A percentile compares a stretch with the other conserved stretches of the same genome.
phyloP scores from a whole-genome alignment of 441 rosid species.

The Adansonia rubrostipa region DNA sequence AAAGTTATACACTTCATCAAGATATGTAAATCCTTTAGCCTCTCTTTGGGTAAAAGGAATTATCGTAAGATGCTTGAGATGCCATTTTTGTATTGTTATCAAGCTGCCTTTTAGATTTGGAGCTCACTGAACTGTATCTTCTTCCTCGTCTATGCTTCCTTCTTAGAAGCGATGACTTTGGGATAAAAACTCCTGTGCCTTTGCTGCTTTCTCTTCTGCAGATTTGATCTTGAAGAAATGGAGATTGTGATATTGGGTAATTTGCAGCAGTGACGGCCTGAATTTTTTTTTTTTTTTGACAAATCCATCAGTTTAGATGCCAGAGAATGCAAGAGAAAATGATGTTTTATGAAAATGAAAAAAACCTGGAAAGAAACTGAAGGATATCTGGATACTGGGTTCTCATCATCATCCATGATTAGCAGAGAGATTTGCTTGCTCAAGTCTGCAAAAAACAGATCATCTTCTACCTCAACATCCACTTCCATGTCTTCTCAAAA shows the following conservation, averaged over 20 bases:
- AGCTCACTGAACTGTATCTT: conserved; percentile 48
- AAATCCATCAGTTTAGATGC: neutral
- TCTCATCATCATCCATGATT: conserved; percentile 71
- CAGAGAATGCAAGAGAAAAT: conserved; percentile 14
- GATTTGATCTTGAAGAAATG: conserved; percentile 45
- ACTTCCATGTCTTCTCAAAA: conserved; percentile 39
- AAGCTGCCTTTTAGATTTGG: conserved; percentile 50
- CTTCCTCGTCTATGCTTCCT: conserved; percentile 63
- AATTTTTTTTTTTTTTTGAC: conserved; percentile 17
- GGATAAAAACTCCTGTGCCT: conserved; percentile 96
- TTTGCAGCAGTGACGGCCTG: conserved; percentile 58
- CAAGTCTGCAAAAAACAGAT: conserved; percentile 79
- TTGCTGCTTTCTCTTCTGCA: conserved; percentile 61
- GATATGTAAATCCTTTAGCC: conserved; percentile 10
- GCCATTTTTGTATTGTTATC: conserved; percentile 34
- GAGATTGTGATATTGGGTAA: conserved; percentile 47
- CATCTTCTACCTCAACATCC: conserved; percentile 84
- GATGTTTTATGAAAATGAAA: neutral
- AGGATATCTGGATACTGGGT: conserved; percentile 50
- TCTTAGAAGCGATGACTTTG: conserved; percentile 67
- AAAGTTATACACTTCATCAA: conserved; percentile 6
- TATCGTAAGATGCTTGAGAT: conserved; percentile 46
- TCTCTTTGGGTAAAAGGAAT: conserved; percentile 47
- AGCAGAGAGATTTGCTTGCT: conserved; percentile 91
- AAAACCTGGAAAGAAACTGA: conserved; percentile 74